A percentile compares a stretch with the other conserved stretches of the same genome.
Evolutionary conservation across 176 grass and related monocot genomes (phyloP).

Genomic region (Otatea glauca): DNA sequence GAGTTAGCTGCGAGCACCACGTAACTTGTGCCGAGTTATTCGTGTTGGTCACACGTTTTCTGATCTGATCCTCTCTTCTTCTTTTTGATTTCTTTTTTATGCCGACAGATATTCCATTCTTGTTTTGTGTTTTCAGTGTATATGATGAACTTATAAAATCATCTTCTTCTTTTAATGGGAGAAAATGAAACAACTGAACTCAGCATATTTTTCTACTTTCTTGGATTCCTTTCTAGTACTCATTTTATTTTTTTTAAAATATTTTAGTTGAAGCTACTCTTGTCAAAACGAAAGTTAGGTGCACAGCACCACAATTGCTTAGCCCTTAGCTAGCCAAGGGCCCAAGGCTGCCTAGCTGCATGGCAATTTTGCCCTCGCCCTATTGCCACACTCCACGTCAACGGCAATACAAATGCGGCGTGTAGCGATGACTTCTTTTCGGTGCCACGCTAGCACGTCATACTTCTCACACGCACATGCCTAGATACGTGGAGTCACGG

Average conservation of each 20-base stretch:
- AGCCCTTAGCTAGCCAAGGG: neutral
- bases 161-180: neutral
- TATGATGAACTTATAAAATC: neutral
- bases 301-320: neutral
- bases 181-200: neutral
- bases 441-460: neutral
- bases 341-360: neutral
- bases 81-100: neutral
- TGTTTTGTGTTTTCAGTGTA: neutral
- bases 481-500: neutral
- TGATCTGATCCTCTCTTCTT: neutral
- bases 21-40: neutral
- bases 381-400: neutral
- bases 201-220: neutral
- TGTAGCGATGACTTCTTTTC: neutral
- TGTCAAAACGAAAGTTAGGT: neutral
- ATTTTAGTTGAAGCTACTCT: neutral
- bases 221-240: neutral
- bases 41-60: neutral
- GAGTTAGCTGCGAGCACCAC: neutral
- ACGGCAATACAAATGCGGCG: neutral
- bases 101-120: slow-evolving; percentile 2
- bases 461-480: neutral
- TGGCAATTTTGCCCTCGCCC: neutral
- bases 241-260: neutral